Evolutionary conservation across 257 asterid genomes (phyloP).

Genomic region (Echites panduratus): DNA sequence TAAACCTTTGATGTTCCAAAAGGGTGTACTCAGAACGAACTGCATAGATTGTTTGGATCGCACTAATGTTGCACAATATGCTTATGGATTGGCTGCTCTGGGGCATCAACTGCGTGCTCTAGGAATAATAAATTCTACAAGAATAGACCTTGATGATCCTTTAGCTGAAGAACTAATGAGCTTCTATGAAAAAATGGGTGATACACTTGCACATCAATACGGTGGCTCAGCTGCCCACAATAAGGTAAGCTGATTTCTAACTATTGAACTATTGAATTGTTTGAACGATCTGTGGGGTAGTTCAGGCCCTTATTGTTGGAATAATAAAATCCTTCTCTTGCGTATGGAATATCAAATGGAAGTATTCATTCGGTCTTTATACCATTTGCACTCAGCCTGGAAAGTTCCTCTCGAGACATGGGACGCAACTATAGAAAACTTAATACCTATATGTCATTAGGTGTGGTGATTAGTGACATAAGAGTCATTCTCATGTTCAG

Average conservation of each 20-base stretch:
- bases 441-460: not conserved
- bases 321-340: not conserved
- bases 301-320: not conserved
- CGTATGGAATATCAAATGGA: not conserved
- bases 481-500: not conserved
- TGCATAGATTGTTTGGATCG: constrained; percentile 99
- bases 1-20: constrained; percentile 58
- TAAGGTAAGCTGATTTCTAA: constrained; percentile 47
- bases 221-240: constrained; percentile 99
- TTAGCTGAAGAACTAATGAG: constrained; percentile 91
- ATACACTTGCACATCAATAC: constrained; percentile 96
- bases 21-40: constrained; percentile 92
- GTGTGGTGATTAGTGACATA: not conserved
- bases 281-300: not conserved
- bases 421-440: not conserved
- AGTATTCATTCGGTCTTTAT: not conserved
- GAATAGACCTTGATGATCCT: constrained; percentile 90
- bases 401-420: not conserved
- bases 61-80: constrained; percentile 96
- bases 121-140: constrained; percentile 55
- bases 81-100: constrained; percentile 90
- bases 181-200: constrained; percentile 96
- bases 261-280: not conserved
- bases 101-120: constrained; percentile 80
- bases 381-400: not conserved